Conservation (phyloP, 2,329 filamentous ascomycete species). For the Colletotrichum sansevieriae region DNA sequence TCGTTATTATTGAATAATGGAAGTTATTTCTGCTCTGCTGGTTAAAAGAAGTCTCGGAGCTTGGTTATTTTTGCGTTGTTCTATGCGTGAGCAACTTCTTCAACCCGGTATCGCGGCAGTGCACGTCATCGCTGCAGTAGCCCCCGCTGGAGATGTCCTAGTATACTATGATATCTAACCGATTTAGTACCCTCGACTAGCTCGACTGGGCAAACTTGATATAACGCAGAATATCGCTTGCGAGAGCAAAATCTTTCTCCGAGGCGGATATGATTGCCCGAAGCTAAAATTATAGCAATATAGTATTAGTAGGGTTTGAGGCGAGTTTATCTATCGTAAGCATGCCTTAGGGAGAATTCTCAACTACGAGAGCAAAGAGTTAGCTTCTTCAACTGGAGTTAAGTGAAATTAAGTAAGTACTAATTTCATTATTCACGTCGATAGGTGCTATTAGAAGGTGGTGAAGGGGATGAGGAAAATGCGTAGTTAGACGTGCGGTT, state of each 20-base stretch:
- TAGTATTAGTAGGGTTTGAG: conserved; percentile 2
- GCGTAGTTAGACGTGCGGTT: not conserved
- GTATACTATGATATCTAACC: not conserved
- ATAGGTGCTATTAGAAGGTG: not conserved
- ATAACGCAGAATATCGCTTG: conserved; percentile 4
- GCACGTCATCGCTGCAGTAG: not conserved
- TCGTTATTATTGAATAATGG: conserved; percentile 1
- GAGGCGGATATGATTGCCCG: not conserved
- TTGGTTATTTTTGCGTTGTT: not conserved
- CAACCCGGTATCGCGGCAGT: not conserved
- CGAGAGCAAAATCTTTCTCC: not conserved
- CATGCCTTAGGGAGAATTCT: not conserved
- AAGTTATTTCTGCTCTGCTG: conserved; percentile 4
- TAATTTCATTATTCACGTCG: not conserved
- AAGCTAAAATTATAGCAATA: not conserved
- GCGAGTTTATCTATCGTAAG: not conserved
- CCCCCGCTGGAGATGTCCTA: not conserved
- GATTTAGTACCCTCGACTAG: not conserved
- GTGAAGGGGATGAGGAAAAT: not conserved
- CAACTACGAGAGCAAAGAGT: not conserved
- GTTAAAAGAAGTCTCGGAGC: not conserved
- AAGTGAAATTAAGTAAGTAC: not conserved
- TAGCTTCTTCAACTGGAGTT: conserved; percentile 1
- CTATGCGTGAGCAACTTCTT: conserved; percentile 4
- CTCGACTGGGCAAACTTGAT: conserved; percentile 1